These are phyloP conservation scores for Penicillium verhagenii DNA, from an alignment of 495 filamentous ascomycete genomes.

Conservation along the genomic window DNA sequence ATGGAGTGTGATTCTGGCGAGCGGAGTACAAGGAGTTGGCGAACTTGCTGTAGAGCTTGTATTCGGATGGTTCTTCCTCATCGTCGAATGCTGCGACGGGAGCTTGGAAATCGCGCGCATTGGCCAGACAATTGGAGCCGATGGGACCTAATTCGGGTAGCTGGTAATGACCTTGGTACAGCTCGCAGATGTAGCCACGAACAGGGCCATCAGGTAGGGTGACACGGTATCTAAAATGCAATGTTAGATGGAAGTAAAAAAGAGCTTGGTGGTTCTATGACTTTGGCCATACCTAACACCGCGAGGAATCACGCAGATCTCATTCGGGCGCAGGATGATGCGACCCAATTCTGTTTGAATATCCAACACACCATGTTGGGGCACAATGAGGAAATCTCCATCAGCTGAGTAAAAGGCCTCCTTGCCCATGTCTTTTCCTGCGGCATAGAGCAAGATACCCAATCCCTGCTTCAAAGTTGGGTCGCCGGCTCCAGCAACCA, in stretches of 20 bases:
- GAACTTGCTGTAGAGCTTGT: slow-evolving; percentile 73
- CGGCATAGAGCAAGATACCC: slow-evolving; percentile 80
- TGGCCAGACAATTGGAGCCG: slow-evolving; percentile 83
- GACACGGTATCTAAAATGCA: slow-evolving; percentile 60
- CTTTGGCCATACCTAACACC: slow-evolving; percentile 52
- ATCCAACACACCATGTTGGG: slow-evolving; percentile 79
- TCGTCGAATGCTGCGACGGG: slow-evolving; percentile 77
- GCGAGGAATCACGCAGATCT: slow-evolving; percentile 85
- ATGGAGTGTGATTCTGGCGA: slow-evolving; percentile 70
- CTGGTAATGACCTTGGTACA: slow-evolving; percentile 80
- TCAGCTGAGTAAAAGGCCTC: slow-evolving; percentile 87
- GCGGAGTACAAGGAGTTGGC: slow-evolving; percentile 74
- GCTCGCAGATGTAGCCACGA: slow-evolving; percentile 82
- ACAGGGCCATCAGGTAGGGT: slow-evolving; percentile 63
- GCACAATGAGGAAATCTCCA: slow-evolving; percentile 83
- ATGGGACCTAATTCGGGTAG: slow-evolving; percentile 90
- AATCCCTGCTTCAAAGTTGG: slow-evolving; percentile 77
- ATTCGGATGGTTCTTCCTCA: slow-evolving; percentile 42
- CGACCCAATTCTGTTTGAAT: slow-evolving; percentile 84
- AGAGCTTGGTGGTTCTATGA: neutral
- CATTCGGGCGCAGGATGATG: slow-evolving; percentile 80
- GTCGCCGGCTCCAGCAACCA: slow-evolving; percentile 81
- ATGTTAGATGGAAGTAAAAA: slow-evolving; percentile 1
- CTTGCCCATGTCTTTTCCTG: slow-evolving; percentile 75
- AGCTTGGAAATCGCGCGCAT: slow-evolving; percentile 83